Evolutionary conservation across 2,329 filamentous ascomycete species (phyloP), one percentile per base, ranked within the genome.

Genomic region (Trichophyton simii): DNA sequence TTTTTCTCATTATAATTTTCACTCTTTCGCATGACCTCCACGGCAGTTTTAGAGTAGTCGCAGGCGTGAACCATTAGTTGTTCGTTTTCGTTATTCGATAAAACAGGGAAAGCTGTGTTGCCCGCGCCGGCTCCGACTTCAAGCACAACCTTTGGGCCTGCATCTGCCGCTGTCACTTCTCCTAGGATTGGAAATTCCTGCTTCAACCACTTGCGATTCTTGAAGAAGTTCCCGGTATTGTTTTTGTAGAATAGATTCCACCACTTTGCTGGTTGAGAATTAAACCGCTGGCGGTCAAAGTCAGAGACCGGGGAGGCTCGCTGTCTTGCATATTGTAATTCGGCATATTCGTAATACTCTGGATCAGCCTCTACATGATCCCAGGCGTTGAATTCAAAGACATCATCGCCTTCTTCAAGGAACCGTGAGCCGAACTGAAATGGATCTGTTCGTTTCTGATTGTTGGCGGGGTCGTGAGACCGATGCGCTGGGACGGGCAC

Each of bases 201-300:
- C 66, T 88, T 87, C 36, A 99, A 78, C 94, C 94, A 99, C 73
- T 97, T 97, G 65, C 94, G 84, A 72, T 99, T 88, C 77, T 99
- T 99, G 84, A 99, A 99, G 77, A 99, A 99, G 71, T 97, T 97
- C 69, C 87, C 83, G 20, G 88, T 89, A 76, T 99, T 97, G 77
- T 97, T 96, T 76, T 94, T 91, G 80, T 99, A 99, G 77, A 99
- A 99, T 61, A 88, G 78, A 70, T 99, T 94, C 94, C 94, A 99
- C 89, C 91, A 97, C 74, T 91, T 95, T 64, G 89, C 91, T 0
- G 94, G 94, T 66, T 95, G 84, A 54, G 81, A 79, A 72, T 96
- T 97, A 79, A 96, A 96, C 67, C 90, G 88, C 68, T 78, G 83
- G 74, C 91, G 91, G 75, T 99, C 91, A 79, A 95, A 96, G 64